These are phyloP conservation scores for Pneumocystis canis DNA, from an alignment of 1,139 yeast species.

Conservation along the genomic window DNA sequence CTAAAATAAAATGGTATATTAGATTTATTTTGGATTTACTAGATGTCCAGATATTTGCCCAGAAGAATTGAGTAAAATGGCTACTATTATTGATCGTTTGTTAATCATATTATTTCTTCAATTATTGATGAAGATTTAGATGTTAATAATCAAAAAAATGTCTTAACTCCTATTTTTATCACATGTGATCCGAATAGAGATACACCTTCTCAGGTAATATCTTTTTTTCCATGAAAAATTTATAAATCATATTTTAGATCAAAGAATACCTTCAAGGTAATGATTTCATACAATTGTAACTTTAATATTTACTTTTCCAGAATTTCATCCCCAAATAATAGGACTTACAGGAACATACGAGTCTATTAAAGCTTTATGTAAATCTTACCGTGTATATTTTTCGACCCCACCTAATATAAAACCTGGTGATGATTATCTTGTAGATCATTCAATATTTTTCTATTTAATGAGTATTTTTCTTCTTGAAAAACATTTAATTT, in stretches of 20 bases:
- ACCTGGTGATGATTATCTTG: slow-evolving; percentile 91
- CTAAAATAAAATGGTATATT: neutral
- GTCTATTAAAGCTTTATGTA: slow-evolving; percentile 67
- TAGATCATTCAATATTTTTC: slow-evolving; percentile 91
- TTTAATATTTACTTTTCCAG: slow-evolving; percentile 32
- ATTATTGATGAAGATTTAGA: neutral
- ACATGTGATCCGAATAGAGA: slow-evolving; percentile 97
- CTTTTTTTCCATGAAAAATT: slow-evolving; percentile 6
- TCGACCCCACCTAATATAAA: slow-evolving; percentile 88
- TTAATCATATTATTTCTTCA: neutral
- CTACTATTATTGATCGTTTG: slow-evolving; percentile 50
- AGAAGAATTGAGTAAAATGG: slow-evolving; percentile 84
- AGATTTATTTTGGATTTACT: slow-evolving; percentile 80
- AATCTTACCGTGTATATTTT: slow-evolving; percentile 79
- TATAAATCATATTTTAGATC: neutral
- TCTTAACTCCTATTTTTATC: slow-evolving; percentile 51
- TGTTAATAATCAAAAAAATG: slow-evolving; percentile 1
- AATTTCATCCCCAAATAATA: slow-evolving; percentile 74
- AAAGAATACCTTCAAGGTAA: neutral
- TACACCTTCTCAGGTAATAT: slow-evolving; percentile 47
- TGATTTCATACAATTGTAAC: slow-evolving; percentile 40
- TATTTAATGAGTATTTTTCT: slow-evolving; percentile 47
- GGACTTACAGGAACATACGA: slow-evolving; percentile 89
- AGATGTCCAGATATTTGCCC: slow-evolving; percentile 98
- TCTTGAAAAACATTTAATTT: neutral